Evolutionary conservation across 495 filamentous ascomycete species (phyloP), one percentile per base, ranked within the genome.

Genomic region (Rhizodiscina lignyota): DNA sequence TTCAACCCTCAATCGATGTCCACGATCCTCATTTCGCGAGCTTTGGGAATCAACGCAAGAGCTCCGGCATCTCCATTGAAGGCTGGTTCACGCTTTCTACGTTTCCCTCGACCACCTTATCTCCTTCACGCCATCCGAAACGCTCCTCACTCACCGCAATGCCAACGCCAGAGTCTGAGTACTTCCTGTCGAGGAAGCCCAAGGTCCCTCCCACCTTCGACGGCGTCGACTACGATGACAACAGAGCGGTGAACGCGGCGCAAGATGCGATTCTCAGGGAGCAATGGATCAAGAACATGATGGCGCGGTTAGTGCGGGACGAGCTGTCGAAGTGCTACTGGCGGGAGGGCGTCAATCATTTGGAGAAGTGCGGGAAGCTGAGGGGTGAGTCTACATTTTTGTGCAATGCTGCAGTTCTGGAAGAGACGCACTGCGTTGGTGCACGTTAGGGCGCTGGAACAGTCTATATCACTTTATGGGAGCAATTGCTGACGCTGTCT

Each of bases 201-300:
- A 81, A 68, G 32, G 89, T 97, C 33, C 72, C 87, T 23, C 83
- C 89, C 13, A 87, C 83, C 44, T 97, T 94, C 63, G 83, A 94
- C 34, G 86, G 87, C 50, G 89, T 97, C 57, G 85, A 96, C 66
- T 96, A 79, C 68, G 75, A 91, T 40, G 86, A 97, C 67, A 91
- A 77, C 46, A 67, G 68, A 51, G 73, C 77, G 43, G 61, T 96
- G 35, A 94, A 94, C 66, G 79, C 80, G 37, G 86, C 91, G 40
- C 89, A 92, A 48, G 89, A 97, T 49, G 77, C 87, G 22, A 76
- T 97, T 30, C 74, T 97, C 48, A 74, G 84, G 27, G 89, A 97
- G 60, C 89, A 97, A 62, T 97, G 91, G 91, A 84, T 97, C 19
- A 74, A 73, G 54, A 77, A 74, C 47, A 97, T 97, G 89, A 96